Evolutionary conservation across 106 monocot genomes (phyloP).

Genomic region (Dioscorea dumetorum): DNA sequence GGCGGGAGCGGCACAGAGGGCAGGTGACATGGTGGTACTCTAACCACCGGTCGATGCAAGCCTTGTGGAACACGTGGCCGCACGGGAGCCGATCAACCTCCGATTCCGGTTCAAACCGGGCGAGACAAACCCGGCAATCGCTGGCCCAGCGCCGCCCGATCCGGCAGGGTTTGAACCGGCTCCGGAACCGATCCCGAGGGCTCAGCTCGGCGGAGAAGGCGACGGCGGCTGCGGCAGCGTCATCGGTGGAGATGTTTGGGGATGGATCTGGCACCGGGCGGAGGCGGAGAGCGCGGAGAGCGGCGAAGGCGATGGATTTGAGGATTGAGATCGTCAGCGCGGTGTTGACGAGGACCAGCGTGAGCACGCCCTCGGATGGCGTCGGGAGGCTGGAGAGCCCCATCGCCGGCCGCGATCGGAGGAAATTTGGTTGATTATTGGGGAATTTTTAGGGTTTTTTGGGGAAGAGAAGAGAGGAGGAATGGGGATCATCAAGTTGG

Average conservation of each 20-base stretch:
- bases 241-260: not conserved
- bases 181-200: slow-evolving; percentile 56
- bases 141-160: slow-evolving; percentile 10
- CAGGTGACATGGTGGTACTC: slow-evolving; percentile 76
- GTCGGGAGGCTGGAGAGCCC: slow-evolving; percentile 77
- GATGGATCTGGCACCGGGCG: slow-evolving; percentile 1
- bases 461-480: not conserved
- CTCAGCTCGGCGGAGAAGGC: slow-evolving; percentile 12
- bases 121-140: slow-evolving; percentile 78
- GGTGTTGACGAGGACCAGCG: slow-evolving; percentile 62
- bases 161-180: slow-evolving; percentile 41
- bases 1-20: slow-evolving; percentile 64
- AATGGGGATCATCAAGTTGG: not conserved
- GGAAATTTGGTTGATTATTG: not conserved
- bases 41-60: slow-evolving; percentile 72
- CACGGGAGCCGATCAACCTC: slow-evolving; percentile 73
- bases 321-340: slow-evolving; percentile 60
- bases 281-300: slow-evolving; percentile 43
- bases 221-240: not conserved
- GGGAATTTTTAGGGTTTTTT: not conserved
- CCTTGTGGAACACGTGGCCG: slow-evolving; percentile 75
- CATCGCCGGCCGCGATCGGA: slow-evolving; percentile 31
- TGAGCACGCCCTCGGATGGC: slow-evolving; percentile 74
- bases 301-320: slow-evolving; percentile 46
- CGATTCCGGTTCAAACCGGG: slow-evolving; percentile 61